Percentiles rank a stretch among this genome's conserved stretches.
These are phyloP conservation scores for Scutellaria baicalensis DNA, from an alignment of 257 asterid genomes.

Conservation along the genomic window DNA sequence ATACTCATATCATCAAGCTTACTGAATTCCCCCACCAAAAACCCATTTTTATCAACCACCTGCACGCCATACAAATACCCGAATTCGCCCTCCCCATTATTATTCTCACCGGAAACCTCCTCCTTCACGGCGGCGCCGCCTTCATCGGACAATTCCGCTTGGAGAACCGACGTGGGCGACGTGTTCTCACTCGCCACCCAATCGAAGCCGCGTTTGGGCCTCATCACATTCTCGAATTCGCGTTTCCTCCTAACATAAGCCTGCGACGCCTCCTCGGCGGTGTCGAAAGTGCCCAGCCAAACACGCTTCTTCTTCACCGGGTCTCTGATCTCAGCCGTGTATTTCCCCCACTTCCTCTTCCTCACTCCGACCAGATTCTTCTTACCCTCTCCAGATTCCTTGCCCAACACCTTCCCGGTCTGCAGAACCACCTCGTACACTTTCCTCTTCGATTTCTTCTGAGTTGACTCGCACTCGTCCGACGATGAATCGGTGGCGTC, in stretches of 20 bases:
- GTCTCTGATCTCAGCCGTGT: slow-evolving; percentile 30
- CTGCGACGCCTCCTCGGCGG: slow-evolving; percentile 36
- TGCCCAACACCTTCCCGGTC: not conserved
- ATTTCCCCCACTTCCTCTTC: slow-evolving; percentile 28
- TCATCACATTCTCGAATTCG: slow-evolving; percentile 17
- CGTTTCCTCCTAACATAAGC: slow-evolving; percentile 25
- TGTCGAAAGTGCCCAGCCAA: slow-evolving; percentile 37
- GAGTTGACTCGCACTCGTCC: slow-evolving; percentile 21
- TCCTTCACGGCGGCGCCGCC: slow-evolving; percentile 13
- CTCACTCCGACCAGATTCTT: slow-evolving; percentile 23
- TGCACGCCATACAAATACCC: slow-evolving; percentile 24
- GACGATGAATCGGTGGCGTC: slow-evolving; percentile 60
- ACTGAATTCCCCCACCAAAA: slow-evolving; percentile 29
- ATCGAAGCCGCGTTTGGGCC: not conserved
- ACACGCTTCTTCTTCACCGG: slow-evolving; percentile 25
- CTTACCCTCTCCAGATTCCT: not conserved
- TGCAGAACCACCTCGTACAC: slow-evolving; percentile 26
- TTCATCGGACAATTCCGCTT: slow-evolving; percentile 8
- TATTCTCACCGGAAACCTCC: not conserved
- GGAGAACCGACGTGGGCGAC: slow-evolving; percentile 27
- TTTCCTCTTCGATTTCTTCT: slow-evolving; percentile 21
- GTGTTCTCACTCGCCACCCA: slow-evolving; percentile 9
- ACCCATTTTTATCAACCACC: slow-evolving; percentile 25
- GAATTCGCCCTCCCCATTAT: not conserved
- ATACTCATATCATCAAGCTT: slow-evolving; percentile 35